Conservation (phyloP, 1,139 yeast genomes). For the Pneumocystis jirovecii region DNA sequence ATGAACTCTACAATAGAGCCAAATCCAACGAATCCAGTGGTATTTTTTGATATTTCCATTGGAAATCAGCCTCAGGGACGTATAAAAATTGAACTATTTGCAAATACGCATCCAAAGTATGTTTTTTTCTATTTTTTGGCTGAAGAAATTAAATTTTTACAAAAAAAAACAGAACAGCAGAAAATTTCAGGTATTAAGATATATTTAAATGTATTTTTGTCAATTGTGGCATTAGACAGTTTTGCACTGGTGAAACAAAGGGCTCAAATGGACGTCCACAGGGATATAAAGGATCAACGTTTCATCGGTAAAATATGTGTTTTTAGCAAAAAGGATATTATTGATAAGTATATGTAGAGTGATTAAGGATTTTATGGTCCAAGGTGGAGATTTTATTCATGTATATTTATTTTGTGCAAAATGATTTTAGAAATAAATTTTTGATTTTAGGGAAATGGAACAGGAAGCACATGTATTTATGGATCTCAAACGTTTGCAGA, state of each 20-base stretch:
- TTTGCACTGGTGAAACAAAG: constrained; percentile 40
- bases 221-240: constrained; percentile 21
- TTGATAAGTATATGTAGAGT: constrained; percentile 90
- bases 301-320: not conserved
- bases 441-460: constrained; percentile 29
- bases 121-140: constrained; percentile 22
- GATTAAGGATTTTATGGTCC: constrained; percentile 75
- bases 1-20: not conserved
- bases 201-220: not conserved
- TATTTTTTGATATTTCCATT: constrained; percentile 8
- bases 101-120: constrained; percentile 29
- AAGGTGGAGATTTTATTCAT: constrained; percentile 92
- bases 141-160: not conserved
- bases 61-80: constrained; percentile 27
- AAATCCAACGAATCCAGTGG: not conserved
- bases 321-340: constrained; percentile 45
- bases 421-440: not conserved
- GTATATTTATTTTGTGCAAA: not conserved
- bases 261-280: constrained; percentile 28
- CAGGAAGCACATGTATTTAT: constrained; percentile 30
- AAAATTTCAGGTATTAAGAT: constrained; percentile 30
- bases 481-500: constrained; percentile 66
- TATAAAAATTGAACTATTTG: constrained; percentile 33
- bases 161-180: constrained; percentile 26
- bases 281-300: constrained; percentile 25